Base-by-base conservation (phyloP, 148 eudicot genomes). In the Euryodendron excelsum region DNA sequence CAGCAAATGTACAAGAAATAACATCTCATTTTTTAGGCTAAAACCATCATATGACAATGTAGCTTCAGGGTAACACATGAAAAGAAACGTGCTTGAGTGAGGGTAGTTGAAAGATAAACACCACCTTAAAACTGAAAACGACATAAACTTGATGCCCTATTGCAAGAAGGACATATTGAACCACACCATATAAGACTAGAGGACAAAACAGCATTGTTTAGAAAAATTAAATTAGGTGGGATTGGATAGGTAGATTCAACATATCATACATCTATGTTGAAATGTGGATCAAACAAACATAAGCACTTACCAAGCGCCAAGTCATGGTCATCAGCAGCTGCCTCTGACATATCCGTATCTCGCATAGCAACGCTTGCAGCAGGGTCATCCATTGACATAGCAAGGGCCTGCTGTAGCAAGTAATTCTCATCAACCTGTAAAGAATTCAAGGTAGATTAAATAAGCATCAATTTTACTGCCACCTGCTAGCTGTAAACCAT, bases 301-400 rank as follows among this genome's bases (percentile, higher is more conserved):
- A 76, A 34, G 69, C 33, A 62, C 94, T 81, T 76, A 93, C 99
- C 99, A 34, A 89, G 97, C 74, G 87, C 89, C 85, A 96, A 79
- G 83, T 96, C 97, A 80, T 91, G 92, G 85, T 96, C 99, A 79
- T 91, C 92, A 14, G 77, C 89, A 39, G 89, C 89, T 80, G 91
- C 94, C 73, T 96, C 99, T 47, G 97, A 82, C 99, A 96, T 96
- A 80, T 91, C 98, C 8, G 90, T 86, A 80, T 93, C 99, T 47
- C 88, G 84, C 44, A 80, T 83, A 74, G 87, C 78, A 50, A 72
- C 75, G 25, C 85, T 85, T 41, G 95, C 84, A 77, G 82, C 84
- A 83, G 99, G 91, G n/a, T 93, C 98, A 93, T 92, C 95, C 99
- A 93, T 96, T 62, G 98, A 96, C 99, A 96, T 96, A 52, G 99